Conservation (phyloP, 2,329 filamentous ascomycete genomes). For the Colletotrichum cuscutae region DNA sequence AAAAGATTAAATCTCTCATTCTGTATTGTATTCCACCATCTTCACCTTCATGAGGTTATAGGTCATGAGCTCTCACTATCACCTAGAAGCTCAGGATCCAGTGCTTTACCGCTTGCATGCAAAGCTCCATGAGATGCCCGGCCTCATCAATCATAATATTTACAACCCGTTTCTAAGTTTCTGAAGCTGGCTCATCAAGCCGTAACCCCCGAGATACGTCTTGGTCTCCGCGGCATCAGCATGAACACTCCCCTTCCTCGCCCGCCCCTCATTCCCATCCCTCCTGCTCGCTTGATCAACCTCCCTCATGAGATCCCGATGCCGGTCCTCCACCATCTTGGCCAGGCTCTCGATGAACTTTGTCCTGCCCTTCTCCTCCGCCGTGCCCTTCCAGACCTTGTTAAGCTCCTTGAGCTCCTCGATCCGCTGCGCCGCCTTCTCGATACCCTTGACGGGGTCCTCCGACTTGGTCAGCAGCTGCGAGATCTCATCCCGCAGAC, state of each 20-base stretch:
- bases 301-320: constrained; percentile 63
- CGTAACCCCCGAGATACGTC: constrained; percentile 62
- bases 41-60: neutral
- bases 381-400: constrained; percentile 93
- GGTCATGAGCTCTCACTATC: neutral
- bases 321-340: constrained; percentile 83
- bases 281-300: constrained; percentile 56
- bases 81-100: neutral
- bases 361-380: constrained; percentile 86
- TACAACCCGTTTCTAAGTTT: constrained; percentile 66
- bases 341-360: constrained; percentile 86
- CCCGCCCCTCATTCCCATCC: constrained; percentile 44
- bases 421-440: constrained; percentile 78
- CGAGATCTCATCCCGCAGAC: constrained; percentile 77
- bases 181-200: constrained; percentile 71
- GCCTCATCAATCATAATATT: constrained; percentile 24
- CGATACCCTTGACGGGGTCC: constrained; percentile 74
- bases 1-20: neutral
- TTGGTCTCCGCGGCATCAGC: constrained; percentile 51
- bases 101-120: neutral
- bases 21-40: neutral
- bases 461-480: constrained; percentile 68
- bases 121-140: neutral
- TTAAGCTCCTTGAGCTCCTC: constrained; percentile 81
- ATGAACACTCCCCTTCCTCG: constrained; percentile 48